Conservation (phyloP, 768 basidiomycete genomes). For the Podaxis mareebaensis region DNA sequence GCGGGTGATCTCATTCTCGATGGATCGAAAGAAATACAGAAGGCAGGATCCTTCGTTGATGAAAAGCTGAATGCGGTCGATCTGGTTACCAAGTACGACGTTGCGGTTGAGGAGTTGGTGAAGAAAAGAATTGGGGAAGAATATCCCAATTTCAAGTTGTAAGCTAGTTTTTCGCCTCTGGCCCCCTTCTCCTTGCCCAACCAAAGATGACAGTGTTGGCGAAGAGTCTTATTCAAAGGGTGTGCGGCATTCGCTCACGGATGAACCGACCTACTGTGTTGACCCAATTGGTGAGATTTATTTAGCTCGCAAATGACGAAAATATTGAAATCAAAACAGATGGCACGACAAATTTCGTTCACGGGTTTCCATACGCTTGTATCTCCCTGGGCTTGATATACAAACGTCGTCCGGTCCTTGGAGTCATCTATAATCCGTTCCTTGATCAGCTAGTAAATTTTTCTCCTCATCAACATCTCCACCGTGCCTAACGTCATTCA, state of each 20-base stretch:
- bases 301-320: neutral
- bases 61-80: slow-evolving; percentile 96
- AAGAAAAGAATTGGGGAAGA: slow-evolving; percentile 59
- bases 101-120: slow-evolving; percentile 86
- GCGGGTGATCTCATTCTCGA: slow-evolving; percentile 78
- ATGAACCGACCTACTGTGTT: slow-evolving; percentile 93
- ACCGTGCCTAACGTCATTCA: slow-evolving; percentile 23
- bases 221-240: slow-evolving; percentile 91
- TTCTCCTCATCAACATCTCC: slow-evolving; percentile 1
- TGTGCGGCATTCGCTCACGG: slow-evolving; percentile 66
- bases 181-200: neutral
- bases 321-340: slow-evolving; percentile 40
- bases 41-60: slow-evolving; percentile 48
- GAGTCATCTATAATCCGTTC: slow-evolving; percentile 94
- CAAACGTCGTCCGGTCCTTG: slow-evolving; percentile 77
- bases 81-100: slow-evolving; percentile 93
- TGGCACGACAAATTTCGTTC: slow-evolving; percentile 87
- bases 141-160: slow-evolving; percentile 86
- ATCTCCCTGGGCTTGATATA: slow-evolving; percentile 91
- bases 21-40: slow-evolving; percentile 74
- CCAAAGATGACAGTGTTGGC: slow-evolving; percentile 63
- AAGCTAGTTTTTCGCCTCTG: slow-evolving; percentile 28
- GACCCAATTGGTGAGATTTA: slow-evolving; percentile 80
- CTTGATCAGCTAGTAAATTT: slow-evolving; percentile 69
- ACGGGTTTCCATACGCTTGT: slow-evolving; percentile 85